Base-by-base conservation (phyloP, 2,329 filamentous ascomycete genomes). In the Sporothrix pallida region DNA sequence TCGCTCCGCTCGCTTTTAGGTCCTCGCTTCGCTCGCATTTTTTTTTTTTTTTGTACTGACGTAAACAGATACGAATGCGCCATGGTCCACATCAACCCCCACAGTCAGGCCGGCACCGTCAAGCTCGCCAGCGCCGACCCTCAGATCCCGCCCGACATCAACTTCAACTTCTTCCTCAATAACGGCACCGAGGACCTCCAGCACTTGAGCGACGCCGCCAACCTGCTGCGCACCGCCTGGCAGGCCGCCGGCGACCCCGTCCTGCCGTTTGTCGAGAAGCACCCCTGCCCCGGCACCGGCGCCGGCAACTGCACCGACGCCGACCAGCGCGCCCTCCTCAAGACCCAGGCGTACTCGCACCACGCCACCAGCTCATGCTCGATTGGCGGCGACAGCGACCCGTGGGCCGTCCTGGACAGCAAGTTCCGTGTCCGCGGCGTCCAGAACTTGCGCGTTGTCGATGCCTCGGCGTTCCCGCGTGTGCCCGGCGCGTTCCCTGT, bases 111-210 rank as follows among this genome's bases (percentile, higher is more conserved):
- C 6, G 92, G 92, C 9, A 87, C 85, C 1, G 90, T 94, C 3
- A 85, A 81, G 3, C 86, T 94, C 5, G 83, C 83, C 17, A 90
- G 88, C 0, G 81, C 86, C 0, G 87, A 93, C 78, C 91, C 91
- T 0, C 86, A 88, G 0, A 90, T 92, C 72, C 82, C 85, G 2
- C 91, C 92, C 0, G 80, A 86, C 6, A 91, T 93, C 76, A 83
- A 83, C 69, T 92, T 90, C 82, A 88, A 89, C 80, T 91, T 86
- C 80, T 90, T 88, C 81, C 84, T 86, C 65, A 82, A 75, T 70
- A 77, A 75, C 68, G 70, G 69, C 71, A 65, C 73, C 72, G 67
- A 73, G 2, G 70, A 77, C 62, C 75, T 75, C 54, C 63, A 76
- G 75, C 68, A 76, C 68, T 50, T 78, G 48, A 54, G 75, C 72